Evolutionary conservation across 1,284 basidiomycete species (phyloP), one percentile per base, ranked within the genome.

Genomic region (Hemileia vastatrix): DNA sequence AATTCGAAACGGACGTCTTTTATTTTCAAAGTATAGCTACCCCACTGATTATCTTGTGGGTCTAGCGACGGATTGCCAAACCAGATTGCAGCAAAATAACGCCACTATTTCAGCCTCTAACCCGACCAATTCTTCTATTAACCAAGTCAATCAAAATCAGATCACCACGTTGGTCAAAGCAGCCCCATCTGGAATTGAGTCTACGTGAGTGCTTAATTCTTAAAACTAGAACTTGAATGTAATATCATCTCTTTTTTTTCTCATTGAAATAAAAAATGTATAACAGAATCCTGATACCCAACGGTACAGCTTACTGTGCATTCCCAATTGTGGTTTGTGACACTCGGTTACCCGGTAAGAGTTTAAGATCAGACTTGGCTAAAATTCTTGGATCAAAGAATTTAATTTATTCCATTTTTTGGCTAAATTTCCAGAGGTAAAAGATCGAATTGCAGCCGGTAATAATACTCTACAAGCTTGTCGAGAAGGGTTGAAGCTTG

Each of bases 1-100:
- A 19, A 50, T 60, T 19, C 57, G 57, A 21, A 60, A 60, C 50
- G 57, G 57, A 44, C 18, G 57, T 13, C n/a, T 53, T 2, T 13
- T 60, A 15, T 60, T 60, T 47, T 52, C 57, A 21, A 60, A 60
- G 24, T 60, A 60, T n/a, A 60, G 57, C 44, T 60, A 60, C 40
- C 45, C 57, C 49, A 60, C 57, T 13, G 49, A 60, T n/a, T 60
- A 43, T 18, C 27, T 60, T 1, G 33, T 40, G 11, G 8, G 44
- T 13, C 15, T 60, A 31, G 57, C 57, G 6, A 15, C 57, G 5
- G 57, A 60, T 23, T 60, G 57, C 19, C 31, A 60, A 47, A 24
- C 32, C 2, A 15, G 3, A 44, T 53, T 60, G 15, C 19, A 45
- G 9, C 57, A 53, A 33, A 57, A 49, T 27, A 31, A 15, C 13